Evolutionary conservation across 2,329 filamentous ascomycete genomes (phyloP), one percentile per base, ranked within the genome.

Genomic region (Blastomyces emzantsi): DNA sequence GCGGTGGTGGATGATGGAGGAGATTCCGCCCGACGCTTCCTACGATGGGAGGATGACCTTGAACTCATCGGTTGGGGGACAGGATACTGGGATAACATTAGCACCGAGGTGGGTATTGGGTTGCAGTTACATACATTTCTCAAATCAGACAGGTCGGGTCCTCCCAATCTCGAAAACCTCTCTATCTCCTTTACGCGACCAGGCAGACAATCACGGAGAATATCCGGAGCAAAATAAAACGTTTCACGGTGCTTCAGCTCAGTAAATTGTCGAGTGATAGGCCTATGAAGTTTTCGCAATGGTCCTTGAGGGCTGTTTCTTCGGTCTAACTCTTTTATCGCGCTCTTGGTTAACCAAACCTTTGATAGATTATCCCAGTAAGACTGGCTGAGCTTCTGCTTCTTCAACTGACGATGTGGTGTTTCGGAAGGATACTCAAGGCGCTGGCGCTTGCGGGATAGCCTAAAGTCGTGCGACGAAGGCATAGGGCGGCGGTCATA

Each of bases 71-170:
- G 63, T 25, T 15, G 45, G 59, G 66, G 66, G 64, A 69, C 64
- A 60, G 67, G 62, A 59, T 63, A 73, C 70, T 73, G 49, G 63
- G 36, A 56, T 65, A 36, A 63, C 62, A 51, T 30, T 36, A 52
- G 47, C 15, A 36, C 30, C 62, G 17, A 52, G 56, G 13, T 33
- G 36, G 17, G 58, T 28, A 22, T 28, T 33, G 64, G 60, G 61
- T 57, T 43, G 45, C 63, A 67, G 65, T 8, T 54, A 55, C n/a
- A 63, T 69, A 76, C 74, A 64, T 69, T 73, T 73, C 70, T 68
- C 65, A 76, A 63, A 67, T 75, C 69, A 36, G 67, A 67, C 55
- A 77, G 68, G 66, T 75, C 73, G 67, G 73, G 73, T 60, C 74
- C 74, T 55, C 74, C 73, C 61, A 64, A 67, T 69, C 70, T 71